These are phyloP conservation scores for Thermochaetoides dissita DNA, from an alignment of 2,329 filamentous ascomycete genomes.

Conservation along the genomic window DNA sequence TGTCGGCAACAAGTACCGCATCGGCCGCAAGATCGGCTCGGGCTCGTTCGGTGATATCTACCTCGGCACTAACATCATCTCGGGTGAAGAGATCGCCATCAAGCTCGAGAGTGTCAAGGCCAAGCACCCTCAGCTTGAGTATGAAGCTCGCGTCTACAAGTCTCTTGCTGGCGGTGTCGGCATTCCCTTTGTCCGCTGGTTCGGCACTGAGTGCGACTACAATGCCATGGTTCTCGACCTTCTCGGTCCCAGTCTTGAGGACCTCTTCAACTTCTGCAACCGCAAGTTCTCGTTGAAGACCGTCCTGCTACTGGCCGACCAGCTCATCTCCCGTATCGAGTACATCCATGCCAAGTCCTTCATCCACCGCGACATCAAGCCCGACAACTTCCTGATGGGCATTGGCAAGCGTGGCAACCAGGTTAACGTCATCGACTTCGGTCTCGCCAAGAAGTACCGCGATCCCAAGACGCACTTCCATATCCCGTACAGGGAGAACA, in stretches of 20 bases:
- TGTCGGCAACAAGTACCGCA: constrained; percentile 99
- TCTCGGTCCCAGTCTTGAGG: constrained; percentile 86
- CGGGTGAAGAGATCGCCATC: constrained; percentile 97
- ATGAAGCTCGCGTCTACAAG: constrained; percentile 89
- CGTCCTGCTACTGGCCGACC: constrained; percentile 86
- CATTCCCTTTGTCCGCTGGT: constrained; percentile 98
- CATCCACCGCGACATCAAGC: constrained; percentile 99
- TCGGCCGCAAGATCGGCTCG: constrained; percentile 96
- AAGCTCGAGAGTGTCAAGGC: constrained; percentile 99
- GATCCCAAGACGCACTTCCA: constrained; percentile 99
- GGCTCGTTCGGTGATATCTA: constrained; percentile 98
- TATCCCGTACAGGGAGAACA: constrained; percentile 99
- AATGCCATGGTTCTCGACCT: constrained; percentile 99
- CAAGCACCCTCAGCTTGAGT: constrained; percentile 97
- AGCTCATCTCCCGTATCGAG: constrained; percentile 97
- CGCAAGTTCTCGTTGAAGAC: constrained; percentile 99
- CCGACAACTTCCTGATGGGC: constrained; percentile 98
- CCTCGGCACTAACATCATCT: constrained; percentile 98
- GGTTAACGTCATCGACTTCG: constrained; percentile 98
- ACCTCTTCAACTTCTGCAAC: constrained; percentile 99
- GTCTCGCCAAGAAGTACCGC: constrained; percentile 98
- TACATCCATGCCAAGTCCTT: constrained; percentile 99
- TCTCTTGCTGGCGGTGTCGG: constrained; percentile 89
- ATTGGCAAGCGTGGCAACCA: constrained; percentile 99
- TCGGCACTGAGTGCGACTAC: constrained; percentile 98